phyloP scores from a whole-genome alignment of 2,329 filamentous ascomycete genomes.

The Penicillium decumbens region DNA sequence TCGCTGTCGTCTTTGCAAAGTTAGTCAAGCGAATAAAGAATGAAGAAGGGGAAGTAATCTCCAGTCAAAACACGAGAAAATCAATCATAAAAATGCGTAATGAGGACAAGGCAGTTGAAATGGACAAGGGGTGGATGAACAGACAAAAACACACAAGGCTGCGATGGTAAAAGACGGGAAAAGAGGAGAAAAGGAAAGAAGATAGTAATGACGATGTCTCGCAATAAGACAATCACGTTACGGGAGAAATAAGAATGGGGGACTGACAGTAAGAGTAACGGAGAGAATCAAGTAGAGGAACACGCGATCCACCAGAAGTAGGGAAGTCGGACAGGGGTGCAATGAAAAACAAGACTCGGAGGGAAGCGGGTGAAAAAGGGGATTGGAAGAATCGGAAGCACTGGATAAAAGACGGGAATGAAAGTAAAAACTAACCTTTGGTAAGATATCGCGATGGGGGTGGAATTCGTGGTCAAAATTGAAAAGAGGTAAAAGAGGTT shows the following conservation, averaged over 20 bases:
- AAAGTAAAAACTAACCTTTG: background rate
- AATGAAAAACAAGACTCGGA: background rate
- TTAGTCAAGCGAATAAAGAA: background rate
- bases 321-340: background rate
- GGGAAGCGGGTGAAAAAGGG: background rate
- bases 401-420: background rate
- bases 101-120: constrained; percentile 6
- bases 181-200: background rate
- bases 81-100: background rate
- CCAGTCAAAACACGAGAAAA: constrained; percentile 7
- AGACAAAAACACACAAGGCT: background rate
- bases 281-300: background rate
- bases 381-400: background rate
- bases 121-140: background rate
- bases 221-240: background rate
- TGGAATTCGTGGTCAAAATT: background rate
- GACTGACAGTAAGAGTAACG: background rate
- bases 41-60: background rate
- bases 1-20: constrained; percentile 24
- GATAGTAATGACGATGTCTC: background rate
- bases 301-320: constrained; percentile 1
- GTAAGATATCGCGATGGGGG: background rate
- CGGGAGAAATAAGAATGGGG: background rate
- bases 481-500: background rate
- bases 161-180: background rate